A percentile compares a stretch with the other conserved stretches of the same genome.
Conservation (phyloP, 768 basidiomycete genomes). For the Podaxis sp. region DNA sequence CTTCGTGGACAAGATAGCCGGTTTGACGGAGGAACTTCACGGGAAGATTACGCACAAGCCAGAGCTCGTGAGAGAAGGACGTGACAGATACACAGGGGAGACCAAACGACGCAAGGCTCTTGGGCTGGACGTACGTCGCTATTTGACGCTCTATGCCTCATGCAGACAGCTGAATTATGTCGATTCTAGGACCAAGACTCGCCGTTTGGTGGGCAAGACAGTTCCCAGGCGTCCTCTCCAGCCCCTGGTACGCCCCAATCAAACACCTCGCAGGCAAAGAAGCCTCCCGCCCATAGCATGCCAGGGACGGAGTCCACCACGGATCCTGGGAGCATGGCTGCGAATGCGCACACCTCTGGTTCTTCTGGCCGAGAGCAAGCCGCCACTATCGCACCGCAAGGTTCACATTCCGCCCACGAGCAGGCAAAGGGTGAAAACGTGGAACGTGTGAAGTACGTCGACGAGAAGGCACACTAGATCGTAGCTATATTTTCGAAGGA, state of each 20-base stretch:
- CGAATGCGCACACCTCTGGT: background rate
- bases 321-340: background rate
- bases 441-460: background rate
- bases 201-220: background rate
- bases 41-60: constrained; percentile 15
- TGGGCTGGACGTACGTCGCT: constrained; percentile 4
- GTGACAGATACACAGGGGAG: constrained; percentile 12
- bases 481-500: background rate
- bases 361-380: background rate
- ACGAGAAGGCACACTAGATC: background rate
- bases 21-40: constrained; percentile 15
- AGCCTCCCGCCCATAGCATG: background rate
- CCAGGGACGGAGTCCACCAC: background rate
- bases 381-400: background rate
- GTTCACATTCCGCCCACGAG: background rate
- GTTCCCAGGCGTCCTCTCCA: background rate
- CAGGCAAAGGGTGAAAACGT: background rate
- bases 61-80: constrained; percentile 13
- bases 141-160: background rate
- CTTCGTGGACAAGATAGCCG: constrained; percentile 11
- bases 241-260: background rate
- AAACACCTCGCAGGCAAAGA: background rate
- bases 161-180: background rate
- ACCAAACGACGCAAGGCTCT: background rate
- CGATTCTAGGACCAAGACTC: background rate